These are phyloP conservation scores for Cryoendolithus antarcticus DNA, from an alignment of 2,329 filamentous ascomycete genomes.

Conservation along the genomic window DNA sequence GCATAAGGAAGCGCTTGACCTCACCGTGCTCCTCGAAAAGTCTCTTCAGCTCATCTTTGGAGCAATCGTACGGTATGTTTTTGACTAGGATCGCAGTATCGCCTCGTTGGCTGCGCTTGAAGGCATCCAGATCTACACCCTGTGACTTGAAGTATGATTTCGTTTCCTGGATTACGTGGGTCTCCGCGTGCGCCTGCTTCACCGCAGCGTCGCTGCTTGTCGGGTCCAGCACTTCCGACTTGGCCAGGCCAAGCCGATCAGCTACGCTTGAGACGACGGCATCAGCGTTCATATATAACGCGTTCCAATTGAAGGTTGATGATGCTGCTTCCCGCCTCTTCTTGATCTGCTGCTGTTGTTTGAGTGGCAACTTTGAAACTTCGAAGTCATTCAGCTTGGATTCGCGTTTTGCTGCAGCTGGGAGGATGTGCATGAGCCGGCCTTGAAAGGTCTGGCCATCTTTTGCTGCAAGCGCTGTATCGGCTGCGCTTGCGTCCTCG, in stretches of 20 bases:
- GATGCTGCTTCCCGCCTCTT: conserved; percentile 70
- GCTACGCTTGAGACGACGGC: conserved; percentile 86
- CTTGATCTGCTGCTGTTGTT: conserved; percentile 85
- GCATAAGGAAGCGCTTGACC: conserved; percentile 74
- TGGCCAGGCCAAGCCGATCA: conserved; percentile 73
- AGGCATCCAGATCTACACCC: conserved; percentile 82
- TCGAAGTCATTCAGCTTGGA: conserved; percentile 75
- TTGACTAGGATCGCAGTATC: conserved; percentile 85
- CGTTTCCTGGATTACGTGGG: conserved; percentile 88
- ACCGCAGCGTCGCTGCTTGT: conserved; percentile 88
- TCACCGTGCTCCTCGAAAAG: conserved; percentile 79
- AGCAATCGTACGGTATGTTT: conserved; percentile 81
- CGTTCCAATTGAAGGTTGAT: conserved; percentile 90
- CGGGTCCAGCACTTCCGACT: conserved; percentile 83
- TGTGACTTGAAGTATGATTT: conserved; percentile 82
- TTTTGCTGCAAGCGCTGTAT: conserved; percentile 63
- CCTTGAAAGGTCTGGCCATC: conserved; percentile 88
- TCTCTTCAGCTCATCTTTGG: conserved; percentile 61
- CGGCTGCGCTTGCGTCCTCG: conserved; percentile 56
- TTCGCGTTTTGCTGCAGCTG: conserved; percentile 70
- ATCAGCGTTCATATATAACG: conserved; percentile 95
- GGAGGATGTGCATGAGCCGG: conserved; percentile 78
- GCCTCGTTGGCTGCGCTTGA: conserved; percentile 72
- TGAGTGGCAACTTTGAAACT: conserved; percentile 81
- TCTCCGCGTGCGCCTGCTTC: conserved; percentile 94